Percentiles rank a stretch among this genome's conserved stretches.
Evolutionary conservation across 805 yeast genomes (phyloP).

Genomic region (Lipomyces orientalis): DNA sequence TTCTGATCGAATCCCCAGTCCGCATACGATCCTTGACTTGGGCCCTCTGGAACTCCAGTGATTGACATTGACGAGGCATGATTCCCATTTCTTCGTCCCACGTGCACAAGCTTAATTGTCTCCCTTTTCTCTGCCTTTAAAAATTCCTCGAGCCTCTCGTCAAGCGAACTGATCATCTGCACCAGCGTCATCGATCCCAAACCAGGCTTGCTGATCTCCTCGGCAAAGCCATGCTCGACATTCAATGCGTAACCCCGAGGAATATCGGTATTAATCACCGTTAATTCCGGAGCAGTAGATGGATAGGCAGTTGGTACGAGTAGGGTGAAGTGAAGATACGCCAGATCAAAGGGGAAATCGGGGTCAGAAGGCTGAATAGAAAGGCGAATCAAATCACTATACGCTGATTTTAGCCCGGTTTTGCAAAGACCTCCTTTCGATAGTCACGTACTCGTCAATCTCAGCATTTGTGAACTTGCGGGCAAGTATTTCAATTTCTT

Average conservation of each 20-base stretch:
- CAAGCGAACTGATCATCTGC: conserved; percentile 62
- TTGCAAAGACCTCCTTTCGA: neutral
- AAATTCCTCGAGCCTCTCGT: conserved; percentile 62
- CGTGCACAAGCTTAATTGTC: conserved; percentile 64
- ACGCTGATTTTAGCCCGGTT: neutral
- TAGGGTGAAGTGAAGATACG: conserved; percentile 57
- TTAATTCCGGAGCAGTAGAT: conserved; percentile 54
- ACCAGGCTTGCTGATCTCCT: conserved; percentile 37
- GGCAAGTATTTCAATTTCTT: conserved; percentile 16
- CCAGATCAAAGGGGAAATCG: conserved; percentile 71
- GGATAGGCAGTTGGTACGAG: conserved; percentile 65
- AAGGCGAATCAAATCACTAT: conserved; percentile 18
- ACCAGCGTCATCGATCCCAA: conserved; percentile 56
- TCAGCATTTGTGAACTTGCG: conserved; percentile 17
- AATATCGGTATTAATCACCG: conserved; percentile 67
- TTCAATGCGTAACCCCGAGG: conserved; percentile 72
- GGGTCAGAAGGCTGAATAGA: conserved; percentile 65
- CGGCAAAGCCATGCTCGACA: conserved; percentile 66
- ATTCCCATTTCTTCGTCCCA: conserved; percentile 6
- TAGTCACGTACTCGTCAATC: conserved; percentile 19
- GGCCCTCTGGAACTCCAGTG: neutral
- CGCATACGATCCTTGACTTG: conserved; percentile 8
- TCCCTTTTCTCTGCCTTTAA: conserved; percentile 63
- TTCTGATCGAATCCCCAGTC: conserved; percentile 32
- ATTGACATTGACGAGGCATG: neutral